Percentiles rank a stretch among this genome's conserved stretches.
Conservation (phyloP, 768 basidiomycete genomes). For the Lepiota brunneoincarnata region DNA sequence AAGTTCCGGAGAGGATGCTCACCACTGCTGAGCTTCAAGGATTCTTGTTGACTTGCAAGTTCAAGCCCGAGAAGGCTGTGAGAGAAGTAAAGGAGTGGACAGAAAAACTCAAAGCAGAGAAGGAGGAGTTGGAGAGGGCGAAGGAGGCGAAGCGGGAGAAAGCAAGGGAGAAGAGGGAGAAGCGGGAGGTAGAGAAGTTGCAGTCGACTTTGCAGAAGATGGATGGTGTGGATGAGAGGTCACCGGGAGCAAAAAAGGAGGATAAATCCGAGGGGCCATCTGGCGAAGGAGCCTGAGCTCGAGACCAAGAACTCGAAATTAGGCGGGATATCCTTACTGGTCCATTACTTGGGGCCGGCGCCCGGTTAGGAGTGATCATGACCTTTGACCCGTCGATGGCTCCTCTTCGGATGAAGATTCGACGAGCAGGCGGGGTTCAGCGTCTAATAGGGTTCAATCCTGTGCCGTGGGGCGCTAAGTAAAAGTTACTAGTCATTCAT, state of each 20-base stretch:
- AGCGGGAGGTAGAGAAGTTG: constrained; percentile 21
- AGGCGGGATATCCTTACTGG: too few relatives aligned
- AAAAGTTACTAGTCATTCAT: too few relatives aligned
- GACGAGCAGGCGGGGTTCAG: too few relatives aligned
- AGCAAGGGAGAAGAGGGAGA: constrained; percentile 23
- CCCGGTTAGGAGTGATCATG: too few relatives aligned
- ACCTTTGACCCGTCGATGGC: too few relatives aligned
- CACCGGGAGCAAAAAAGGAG: background rate
- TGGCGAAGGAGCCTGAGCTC: too few relatives aligned
- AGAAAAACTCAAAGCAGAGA: constrained; percentile 29
- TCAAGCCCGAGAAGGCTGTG: constrained; percentile 32
- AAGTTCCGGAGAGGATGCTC: constrained; percentile 44
- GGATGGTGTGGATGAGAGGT: constrained; percentile 12
- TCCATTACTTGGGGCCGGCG: too few relatives aligned
- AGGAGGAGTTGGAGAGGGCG: constrained; percentile 27
- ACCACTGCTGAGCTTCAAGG: constrained; percentile 61
- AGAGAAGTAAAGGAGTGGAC: constrained; percentile 38
- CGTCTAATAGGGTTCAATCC: too few relatives aligned
- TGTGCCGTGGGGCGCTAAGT: too few relatives aligned
- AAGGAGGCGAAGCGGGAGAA: constrained; percentile 30
- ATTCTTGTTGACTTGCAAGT: constrained; percentile 45
- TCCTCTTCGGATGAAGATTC: too few relatives aligned
- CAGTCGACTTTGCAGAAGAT: constrained; percentile 23
- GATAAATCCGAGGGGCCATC: too few relatives aligned
- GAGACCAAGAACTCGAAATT: too few relatives aligned